A percentile compares a stretch with the other conserved stretches of the same genome.
These are phyloP conservation scores for Mycena citricolor DNA, from an alignment of 1,284 basidiomycete species.

Conservation along the genomic window DNA sequence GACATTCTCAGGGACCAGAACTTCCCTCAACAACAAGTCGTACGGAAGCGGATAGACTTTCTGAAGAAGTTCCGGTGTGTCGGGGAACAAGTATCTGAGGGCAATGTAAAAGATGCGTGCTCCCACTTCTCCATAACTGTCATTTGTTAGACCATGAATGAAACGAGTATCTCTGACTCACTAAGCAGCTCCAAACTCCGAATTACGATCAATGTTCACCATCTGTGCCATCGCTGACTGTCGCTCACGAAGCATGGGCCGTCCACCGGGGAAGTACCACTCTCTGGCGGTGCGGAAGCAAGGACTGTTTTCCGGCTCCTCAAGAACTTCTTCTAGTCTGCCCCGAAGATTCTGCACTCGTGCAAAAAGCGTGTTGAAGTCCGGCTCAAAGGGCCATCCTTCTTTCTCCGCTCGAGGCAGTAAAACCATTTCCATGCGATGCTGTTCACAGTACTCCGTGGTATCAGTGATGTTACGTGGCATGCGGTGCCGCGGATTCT, in stretches of 20 bases:
- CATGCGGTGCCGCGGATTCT: background rate
- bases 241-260: background rate
- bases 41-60: slow-evolving; percentile 4
- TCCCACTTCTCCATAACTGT: slow-evolving; percentile 12
- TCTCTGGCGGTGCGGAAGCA: background rate
- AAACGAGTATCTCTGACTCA: background rate
- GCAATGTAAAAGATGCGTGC: background rate
- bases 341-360: background rate
- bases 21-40: slow-evolving; percentile 3
- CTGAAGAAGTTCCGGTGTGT: background rate
- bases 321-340: background rate
- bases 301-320: background rate
- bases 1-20: slow-evolving; percentile 11
- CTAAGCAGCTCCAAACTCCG: slow-evolving; percentile 8
- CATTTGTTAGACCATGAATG: background rate
- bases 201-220: background rate
- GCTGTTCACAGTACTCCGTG: slow-evolving; percentile 4
- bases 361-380: slow-evolving; percentile 2
- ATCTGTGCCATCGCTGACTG: background rate
- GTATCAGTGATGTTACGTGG: background rate
- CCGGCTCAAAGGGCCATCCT: slow-evolving; percentile 1
- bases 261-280: too few relatives aligned
- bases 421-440: slow-evolving; percentile 2
- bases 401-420: background rate
- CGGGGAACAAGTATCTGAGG: slow-evolving; percentile 12